Base-by-base conservation (phyloP, 805 yeast species). In the Myxozyma sirexii region DNA sequence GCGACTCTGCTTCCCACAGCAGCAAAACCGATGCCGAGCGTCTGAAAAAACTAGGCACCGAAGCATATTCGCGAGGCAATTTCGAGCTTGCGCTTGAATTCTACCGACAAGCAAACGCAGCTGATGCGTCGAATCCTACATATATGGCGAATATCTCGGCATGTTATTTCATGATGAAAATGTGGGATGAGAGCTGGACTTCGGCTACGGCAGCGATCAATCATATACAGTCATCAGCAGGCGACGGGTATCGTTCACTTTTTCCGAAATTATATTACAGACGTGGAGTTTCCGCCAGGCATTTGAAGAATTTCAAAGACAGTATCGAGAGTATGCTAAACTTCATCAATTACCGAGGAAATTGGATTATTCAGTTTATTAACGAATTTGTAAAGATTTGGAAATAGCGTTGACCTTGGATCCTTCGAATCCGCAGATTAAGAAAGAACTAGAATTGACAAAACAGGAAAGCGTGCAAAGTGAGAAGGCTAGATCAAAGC, bases 121-220 rank as follows among this genome's bases (percentile, higher is more conserved):
- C 76, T 17, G 82, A 82, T 51, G 79, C 84, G 0, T 38, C 64
- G 0, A 82, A 83, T 60, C 79, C 91, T 0, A 78, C 85, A 0
- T 74, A 84, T 0, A 84, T 79, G 68, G 81, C 92, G n/a, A 88
- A 88, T 68, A 73, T 87, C 45, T 87, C 94, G 0, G 83, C 84
- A 76, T 78, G 89, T n/a, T 78, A 80, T 62, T 69, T 86, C 42
- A 83, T 84, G 57, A 69, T 84, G 3, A 67, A 74, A 4, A 78
- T 80, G 33, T 84, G 80, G 78, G 66, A 71, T 1, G 67, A 80
- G 2, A 69, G 71, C 19, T 84, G 81, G 58, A 80, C 88, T 60
- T 29, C 10, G 10, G 54, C 35, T 6, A 42, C n/a, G 13, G 56
- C 54, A n/a, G 42, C 27, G n/a, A 31, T 10, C 39, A 47, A 29